Conservation (phyloP, 148 eudicot genomes). For the Chenopodium berlandieri region DNA sequence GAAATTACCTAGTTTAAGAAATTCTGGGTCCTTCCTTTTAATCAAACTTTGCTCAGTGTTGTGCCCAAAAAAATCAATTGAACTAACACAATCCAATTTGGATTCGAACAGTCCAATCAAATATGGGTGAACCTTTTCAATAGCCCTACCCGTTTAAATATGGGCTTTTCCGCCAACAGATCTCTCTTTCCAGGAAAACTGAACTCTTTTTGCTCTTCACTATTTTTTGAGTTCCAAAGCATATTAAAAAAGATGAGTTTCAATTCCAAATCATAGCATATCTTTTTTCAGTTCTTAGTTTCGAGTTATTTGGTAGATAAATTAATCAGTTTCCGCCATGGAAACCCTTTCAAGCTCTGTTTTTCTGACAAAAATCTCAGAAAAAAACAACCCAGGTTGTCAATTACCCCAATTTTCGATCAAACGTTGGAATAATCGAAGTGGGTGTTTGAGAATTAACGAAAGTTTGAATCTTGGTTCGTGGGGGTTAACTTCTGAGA, state of each 20-base stretch:
- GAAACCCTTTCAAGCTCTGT: conserved; percentile 45
- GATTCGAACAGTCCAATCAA: neutral
- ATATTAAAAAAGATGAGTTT: neutral
- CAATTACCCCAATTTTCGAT: conserved; percentile 12
- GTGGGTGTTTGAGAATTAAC: conserved; percentile 37
- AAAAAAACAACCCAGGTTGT: conserved; percentile 17
- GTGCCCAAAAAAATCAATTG: neutral
- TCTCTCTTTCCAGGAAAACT: neutral
- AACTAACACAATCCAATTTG: neutral
- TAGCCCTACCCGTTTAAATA: conserved; percentile 5
- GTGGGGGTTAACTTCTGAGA: conserved; percentile 1
- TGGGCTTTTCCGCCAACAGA: neutral
- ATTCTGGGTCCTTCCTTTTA: too few relatives aligned
- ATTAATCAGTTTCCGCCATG: conserved; percentile 23
- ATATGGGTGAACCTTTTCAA: neutral
- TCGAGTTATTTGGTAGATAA: neutral
- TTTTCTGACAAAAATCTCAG: conserved; percentile 34
- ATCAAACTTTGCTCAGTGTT: too few relatives aligned
- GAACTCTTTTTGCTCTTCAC: neutral
- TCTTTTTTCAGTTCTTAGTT: neutral
- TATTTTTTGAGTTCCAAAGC: neutral
- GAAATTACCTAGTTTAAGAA: too few relatives aligned
- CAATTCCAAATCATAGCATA: neutral
- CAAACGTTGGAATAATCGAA: conserved; percentile 23
- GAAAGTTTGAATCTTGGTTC: conserved; percentile 28